Base-by-base conservation (phyloP, 2,329 filamentous ascomycete genomes). In the Dactylellina cionopaga region DNA sequence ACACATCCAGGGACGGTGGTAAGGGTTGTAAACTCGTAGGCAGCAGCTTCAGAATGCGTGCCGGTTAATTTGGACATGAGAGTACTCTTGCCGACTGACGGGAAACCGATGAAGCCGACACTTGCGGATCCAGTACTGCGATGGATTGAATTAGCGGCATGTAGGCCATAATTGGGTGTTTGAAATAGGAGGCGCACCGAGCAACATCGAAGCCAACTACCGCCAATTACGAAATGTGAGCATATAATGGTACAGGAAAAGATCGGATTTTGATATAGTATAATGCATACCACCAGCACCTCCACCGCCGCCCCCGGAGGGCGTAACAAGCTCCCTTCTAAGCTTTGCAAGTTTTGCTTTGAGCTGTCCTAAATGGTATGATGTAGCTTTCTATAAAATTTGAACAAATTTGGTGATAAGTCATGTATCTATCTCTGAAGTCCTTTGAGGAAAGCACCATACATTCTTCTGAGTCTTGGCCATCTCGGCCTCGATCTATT, bases 271-370 rank as follows among this genome's bases (percentile, higher is more conserved):
- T n/a, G n/a, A n/a, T n/a, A n/a, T n/a, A n/a, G 46, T 19, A 41
- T 19, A 47, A 13, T 19, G 78, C 79, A 79, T 77, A 83, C 82
- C 84, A 80, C 91, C 92, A 75, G 88, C 92, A 65, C 91, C 93
- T 63, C 94, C 93, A 65, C 93, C 92, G 52, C 93, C 91, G 52
- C 91, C 85, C 39, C 88, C 85, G 17, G 86, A 85, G 5, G 95
- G 95, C 41, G 92, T 96, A 76, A 99, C 86, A 52, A 99, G 88
- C 82, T 99, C 95, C 80, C 92, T 89, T 86, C 97, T 98, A 79
- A 99, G 86, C 84, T 99, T 99, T 49, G 95, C 94, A 79, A 99
- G 88, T 83, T 99, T 99, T 76, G 95, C 95, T 83, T 99, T 99
- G 77, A 99, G 84, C 83, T 98, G 94, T 82, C 92, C 92, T 81